Evolutionary conservation across 106 monocot genomes (phyloP), one percentile per base, ranked within the genome.

Genomic region (Phalaenopsis equestris): DNA sequence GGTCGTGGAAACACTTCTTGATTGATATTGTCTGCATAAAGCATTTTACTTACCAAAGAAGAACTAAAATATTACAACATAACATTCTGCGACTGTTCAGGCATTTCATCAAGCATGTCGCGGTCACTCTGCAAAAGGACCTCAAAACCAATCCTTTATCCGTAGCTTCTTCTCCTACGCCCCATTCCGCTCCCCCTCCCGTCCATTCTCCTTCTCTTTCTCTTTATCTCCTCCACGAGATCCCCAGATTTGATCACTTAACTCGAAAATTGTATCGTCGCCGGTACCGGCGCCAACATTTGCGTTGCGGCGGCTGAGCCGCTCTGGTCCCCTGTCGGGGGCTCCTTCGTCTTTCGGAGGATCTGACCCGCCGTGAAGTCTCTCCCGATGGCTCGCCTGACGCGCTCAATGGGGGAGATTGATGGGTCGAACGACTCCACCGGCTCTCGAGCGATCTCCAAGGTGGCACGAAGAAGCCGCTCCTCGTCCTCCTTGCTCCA

Each of bases 51-150:
- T 52, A 52, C 52, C 52, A 52, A 12, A 52, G 52, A 52, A 52
- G 52, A 52, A 14, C 52, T 52, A 12, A 72, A 72, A 38, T 41
- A 38, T 7, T 65, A 65, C 64, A 65, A 65, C 21, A 65, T 24
- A 70, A 1, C 70, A 70, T 37, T 39, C 39, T 15, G 52, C 21
- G 6, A 8, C 14, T 37, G 39, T 15, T 12, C 36, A 36, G 43
- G 43, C 42, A 74, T 74, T 74, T 74, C 43, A 74, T 74, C 74
- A 74, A 74, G 45, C 74, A 74, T 43, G 74, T 45, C 17, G 74
- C 43, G 74, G 74, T 18, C 43, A 73, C 9, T 61, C 21, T 21
- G n/a, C 4, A 6, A 1, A 61, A 18, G n/a, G 61, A 4, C 61
- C 61, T 61, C 61, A 61, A 21, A 61, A 61, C 6, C 6, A 19